Evolutionary conservation across 1,284 basidiomycete genomes (phyloP).

Genomic region (Rhodotorula sp.): DNA sequence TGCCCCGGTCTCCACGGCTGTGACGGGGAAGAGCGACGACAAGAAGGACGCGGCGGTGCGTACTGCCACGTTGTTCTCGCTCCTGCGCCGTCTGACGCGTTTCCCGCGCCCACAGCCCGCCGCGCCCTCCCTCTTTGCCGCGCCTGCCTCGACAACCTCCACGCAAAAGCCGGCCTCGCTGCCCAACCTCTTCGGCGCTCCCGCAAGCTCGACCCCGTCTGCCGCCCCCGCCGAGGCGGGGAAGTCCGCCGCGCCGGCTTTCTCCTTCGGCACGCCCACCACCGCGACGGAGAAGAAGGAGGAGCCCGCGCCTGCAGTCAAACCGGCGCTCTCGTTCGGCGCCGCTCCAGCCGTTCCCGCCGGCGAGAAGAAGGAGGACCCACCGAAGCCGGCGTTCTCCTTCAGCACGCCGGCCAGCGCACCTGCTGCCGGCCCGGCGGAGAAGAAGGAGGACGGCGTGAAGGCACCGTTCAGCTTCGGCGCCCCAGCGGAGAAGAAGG

Average conservation of each 20-base stretch:
- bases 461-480: not conserved
- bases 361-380: not conserved
- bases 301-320: not conserved
- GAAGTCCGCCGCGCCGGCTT: not conserved
- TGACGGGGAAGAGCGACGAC: not conserved
- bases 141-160: not conserved
- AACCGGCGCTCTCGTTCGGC: not conserved
- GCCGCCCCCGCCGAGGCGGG: not conserved
- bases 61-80: not conserved
- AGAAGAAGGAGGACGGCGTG: not conserved
- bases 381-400: not conserved
- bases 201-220: not conserved
- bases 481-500: not conserved
- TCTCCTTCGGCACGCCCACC: constrained; percentile 1
- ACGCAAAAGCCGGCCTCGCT: not conserved
- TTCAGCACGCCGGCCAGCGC: not conserved
- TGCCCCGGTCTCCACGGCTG: not conserved
- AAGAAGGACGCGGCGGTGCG: not conserved
- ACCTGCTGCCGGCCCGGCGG: not conserved
- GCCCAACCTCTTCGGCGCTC: constrained; percentile 5
- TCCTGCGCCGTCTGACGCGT: not conserved
- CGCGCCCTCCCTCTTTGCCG: not conserved
- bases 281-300: not conserved
- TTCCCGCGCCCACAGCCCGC: not conserved
- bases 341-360: not conserved